Base-by-base conservation (phyloP, 768 basidiomycete genomes). In the Phlebiopsis gigantea region DNA sequence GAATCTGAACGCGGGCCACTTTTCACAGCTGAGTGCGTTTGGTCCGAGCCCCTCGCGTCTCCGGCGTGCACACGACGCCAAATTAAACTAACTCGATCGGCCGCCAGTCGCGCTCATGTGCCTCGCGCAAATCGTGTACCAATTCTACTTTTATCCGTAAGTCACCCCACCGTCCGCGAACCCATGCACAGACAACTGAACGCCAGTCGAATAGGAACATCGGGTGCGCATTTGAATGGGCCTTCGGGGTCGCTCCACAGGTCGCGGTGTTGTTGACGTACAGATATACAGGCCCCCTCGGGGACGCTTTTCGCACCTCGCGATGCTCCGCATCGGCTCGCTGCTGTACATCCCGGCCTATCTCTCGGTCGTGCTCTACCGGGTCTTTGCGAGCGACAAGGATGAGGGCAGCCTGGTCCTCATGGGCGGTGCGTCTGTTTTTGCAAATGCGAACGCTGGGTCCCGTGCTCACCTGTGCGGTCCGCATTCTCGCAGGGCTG, bases 101-200 rank as follows among this genome's bases (percentile, higher is more conserved):
- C n/a, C n/a, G n/a, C n/a, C 61, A 93, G 90, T 90, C 67, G 91
- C 90, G 5, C 64, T 96, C 55, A 96, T 97, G 94, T 95, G 92
- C 70, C 77, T 93, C n/a, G 90, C 85, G 59, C 93, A 95, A 69
- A 89, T 97, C 51, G 83, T 85, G 34, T 96, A 94, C 67, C 94
- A 94, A 65, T 94, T 93, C 67, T 84, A 91, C 66, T 78, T 92
- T 31, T 93, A 93, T 77, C 90, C 90, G 88, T 93, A 66, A 71
- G 90, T 78, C 53, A 41, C 31, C 19, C 50, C 34, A 12, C 34
- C 8, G 3, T 2, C 34, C 17, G 34, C 8, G 17, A 12, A 10
- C 3, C 31, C 45, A 56, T 28, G 61, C 4, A 58, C 30, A 24
- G 48, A 46, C 25, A 14, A 24, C 9, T n/a, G n/a, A n/a, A n/a